Evolutionary conservation across 176 grass and related monocot species (phyloP).

Genomic region (Oryza officinalis): DNA sequence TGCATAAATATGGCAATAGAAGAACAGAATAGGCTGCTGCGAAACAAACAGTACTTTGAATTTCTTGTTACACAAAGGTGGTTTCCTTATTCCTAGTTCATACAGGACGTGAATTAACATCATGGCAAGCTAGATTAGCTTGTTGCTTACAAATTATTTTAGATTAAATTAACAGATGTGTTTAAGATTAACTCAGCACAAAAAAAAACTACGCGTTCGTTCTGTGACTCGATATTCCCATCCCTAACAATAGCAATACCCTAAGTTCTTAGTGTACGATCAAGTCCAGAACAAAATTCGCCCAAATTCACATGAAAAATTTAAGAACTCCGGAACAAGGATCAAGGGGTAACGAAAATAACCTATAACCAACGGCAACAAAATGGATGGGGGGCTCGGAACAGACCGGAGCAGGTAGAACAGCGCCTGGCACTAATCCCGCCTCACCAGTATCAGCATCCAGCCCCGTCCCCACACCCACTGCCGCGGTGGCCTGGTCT

Average conservation of each 20-base stretch:
- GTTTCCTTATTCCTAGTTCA: background rate
- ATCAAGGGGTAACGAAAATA: conserved; percentile 5
- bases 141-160: background rate
- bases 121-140: background rate
- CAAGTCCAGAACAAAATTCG: background rate
- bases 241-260: background rate
- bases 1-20: background rate
- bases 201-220: background rate
- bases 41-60: background rate
- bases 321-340: background rate
- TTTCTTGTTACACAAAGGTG: background rate
- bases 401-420: conserved; percentile 51
- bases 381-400: background rate
- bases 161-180: background rate
- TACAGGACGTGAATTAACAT: too few species aligned
- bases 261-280: background rate
- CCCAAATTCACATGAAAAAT: background rate
- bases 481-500: conserved; percentile 38
- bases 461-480: background rate
- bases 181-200: background rate
- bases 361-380: background rate
- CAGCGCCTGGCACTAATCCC: background rate
- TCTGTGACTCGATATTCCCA: background rate
- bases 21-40: background rate
- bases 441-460: background rate